Base-by-base conservation (phyloP, 805 yeast genomes). In the Wickerhamomyces alni region DNA sequence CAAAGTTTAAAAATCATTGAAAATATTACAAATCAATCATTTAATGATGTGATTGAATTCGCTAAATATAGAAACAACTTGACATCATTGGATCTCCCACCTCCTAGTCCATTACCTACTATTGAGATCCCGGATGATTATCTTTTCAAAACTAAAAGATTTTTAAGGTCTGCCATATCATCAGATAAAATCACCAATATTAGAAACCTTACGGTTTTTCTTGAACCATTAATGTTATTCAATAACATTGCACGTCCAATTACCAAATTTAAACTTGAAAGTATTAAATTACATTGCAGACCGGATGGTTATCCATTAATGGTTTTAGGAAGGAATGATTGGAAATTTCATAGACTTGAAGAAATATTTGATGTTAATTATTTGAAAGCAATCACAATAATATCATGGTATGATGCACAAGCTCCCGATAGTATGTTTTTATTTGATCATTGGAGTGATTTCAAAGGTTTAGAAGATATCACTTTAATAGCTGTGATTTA, bases 321-420 rank as follows among this genome's bases (percentile, higher is more conserved):
- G 21, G 51, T 65, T 32, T 64, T 62, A 36, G 38, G 39, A 27
- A 43, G 52, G 26, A 39, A 44, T 25, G 48, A 49, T 6, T 47
- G 47, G 29, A 46, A 48, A 32, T 39, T 50, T 8, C 45, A 47
- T 3, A 50, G 51, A 39, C 46, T 66, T 21, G 56, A 59, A 8
- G 70, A 67, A 32, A 42, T 67, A 2, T 65, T 67, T 37, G 68
- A 65, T 43, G 47, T 54, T 3, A 47, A 61, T 35, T 46, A 57
- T 3, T 49, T 67, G 38, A 62, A 60, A 40, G 56, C 60, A 0
- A 48, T 67, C 24, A 66, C 72, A 0, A 56, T 67, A 4, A 66
- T 67, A 5, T 67, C 72, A 3, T 67, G 72, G 72, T 63, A 58
- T 45, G 69, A 66, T 37, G 51, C 57, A n/a, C 40, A 57, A 15